Evolutionary conservation across 345 rosid species (phyloP).

Genomic region (Geranium rotundifolium): DNA sequence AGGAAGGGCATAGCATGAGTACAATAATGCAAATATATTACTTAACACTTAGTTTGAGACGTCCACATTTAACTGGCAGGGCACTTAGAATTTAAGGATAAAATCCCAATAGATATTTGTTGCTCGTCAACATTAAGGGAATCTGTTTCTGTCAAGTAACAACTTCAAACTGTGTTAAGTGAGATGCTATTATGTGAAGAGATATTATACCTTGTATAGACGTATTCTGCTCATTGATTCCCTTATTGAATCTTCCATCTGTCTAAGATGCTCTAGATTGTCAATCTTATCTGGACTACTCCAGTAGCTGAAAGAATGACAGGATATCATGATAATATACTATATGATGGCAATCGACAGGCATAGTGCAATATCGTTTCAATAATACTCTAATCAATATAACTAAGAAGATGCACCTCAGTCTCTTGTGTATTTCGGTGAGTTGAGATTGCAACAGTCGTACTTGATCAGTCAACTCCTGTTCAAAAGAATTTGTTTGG

Average conservation of each 20-base stretch:
- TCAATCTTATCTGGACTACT: conserved; percentile 58
- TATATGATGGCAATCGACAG: too few species aligned
- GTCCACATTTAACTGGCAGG: too few species aligned
- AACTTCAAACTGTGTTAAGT: background rate
- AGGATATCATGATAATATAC: conserved; percentile 6
- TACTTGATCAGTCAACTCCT: conserved; percentile 64
- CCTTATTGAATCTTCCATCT: conserved; percentile 69
- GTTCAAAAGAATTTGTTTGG: conserved; percentile 8
- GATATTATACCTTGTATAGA: conserved; percentile 40
- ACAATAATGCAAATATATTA: too few species aligned
- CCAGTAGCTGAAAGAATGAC: conserved; percentile 57
- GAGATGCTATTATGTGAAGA: background rate
- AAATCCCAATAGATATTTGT: too few species aligned
- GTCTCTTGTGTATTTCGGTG: conserved; percentile 54
- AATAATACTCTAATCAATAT: too few species aligned
- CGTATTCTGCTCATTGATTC: conserved; percentile 48
- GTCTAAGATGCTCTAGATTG: conserved; percentile 46
- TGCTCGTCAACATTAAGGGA: background rate
- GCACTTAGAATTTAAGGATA: too few species aligned
- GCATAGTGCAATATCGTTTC: too few species aligned
- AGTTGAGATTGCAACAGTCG: conserved; percentile 48
- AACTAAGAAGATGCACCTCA: conserved; percentile 41
- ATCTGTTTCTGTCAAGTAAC: background rate
- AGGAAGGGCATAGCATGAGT: conserved; percentile 6
- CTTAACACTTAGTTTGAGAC: too few species aligned